These are phyloP conservation scores for Leucoagaricus sp. DNA, from an alignment of 1,284 basidiomycete species.

Conservation along the genomic window DNA sequence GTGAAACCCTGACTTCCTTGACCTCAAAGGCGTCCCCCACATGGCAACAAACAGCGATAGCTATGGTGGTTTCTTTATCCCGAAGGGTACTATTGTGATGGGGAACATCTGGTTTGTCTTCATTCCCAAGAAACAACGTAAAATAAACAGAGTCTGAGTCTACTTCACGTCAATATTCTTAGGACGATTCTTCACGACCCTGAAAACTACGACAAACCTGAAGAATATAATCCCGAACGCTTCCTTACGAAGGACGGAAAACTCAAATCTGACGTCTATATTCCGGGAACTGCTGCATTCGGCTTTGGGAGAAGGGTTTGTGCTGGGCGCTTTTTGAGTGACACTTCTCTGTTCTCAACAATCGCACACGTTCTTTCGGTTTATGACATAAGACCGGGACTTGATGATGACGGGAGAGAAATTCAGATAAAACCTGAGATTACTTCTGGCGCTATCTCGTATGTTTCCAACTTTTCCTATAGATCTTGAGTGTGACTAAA, in stretches of 20 bases:
- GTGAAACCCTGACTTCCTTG: background rate
- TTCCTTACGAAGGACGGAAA: conserved; percentile 36
- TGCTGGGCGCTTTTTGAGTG: conserved; percentile 44
- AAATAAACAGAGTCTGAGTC: background rate
- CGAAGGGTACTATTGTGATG: conserved; percentile 26
- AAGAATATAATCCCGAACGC: conserved; percentile 39
- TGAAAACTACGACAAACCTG: conserved; percentile 32
- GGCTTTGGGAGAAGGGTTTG: conserved; percentile 44
- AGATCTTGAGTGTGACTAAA: background rate
- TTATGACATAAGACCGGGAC: conserved; percentile 35
- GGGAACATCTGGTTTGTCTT: conserved; percentile 22
- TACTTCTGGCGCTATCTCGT: conserved; percentile 36
- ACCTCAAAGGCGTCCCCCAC: conserved; percentile 40
- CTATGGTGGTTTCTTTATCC: conserved; percentile 30
- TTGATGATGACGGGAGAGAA: conserved; percentile 33
- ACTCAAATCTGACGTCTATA: conserved; percentile 26
- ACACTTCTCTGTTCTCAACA: conserved; percentile 39
- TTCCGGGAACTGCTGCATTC: conserved; percentile 30
- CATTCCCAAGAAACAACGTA: too few relatives aligned
- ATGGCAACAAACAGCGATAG: conserved; percentile 39
- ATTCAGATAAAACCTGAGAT: conserved; percentile 29
- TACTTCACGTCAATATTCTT: background rate
- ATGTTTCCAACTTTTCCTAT: conserved; percentile 14
- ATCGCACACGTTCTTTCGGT: conserved; percentile 40
- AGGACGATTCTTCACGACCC: conserved; percentile 29